Percentiles rank a stretch among this genome's conserved stretches.
phyloP scores from a whole-genome alignment of 768 basidiomycete genomes.

The Pulveroboletus ravenelii region DNA sequence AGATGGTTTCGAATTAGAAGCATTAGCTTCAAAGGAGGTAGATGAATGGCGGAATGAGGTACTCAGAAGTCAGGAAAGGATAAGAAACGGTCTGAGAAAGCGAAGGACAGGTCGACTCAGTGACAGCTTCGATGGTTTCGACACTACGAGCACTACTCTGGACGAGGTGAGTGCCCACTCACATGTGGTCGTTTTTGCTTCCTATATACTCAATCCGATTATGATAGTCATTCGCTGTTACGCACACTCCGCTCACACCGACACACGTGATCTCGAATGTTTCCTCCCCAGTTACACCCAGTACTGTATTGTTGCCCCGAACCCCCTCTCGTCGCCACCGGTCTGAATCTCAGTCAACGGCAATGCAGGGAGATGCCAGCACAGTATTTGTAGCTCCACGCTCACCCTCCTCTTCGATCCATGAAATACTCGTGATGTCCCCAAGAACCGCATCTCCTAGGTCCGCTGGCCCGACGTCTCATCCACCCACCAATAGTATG shows the following conservation, averaged over 20 bases:
- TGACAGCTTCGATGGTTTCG: constrained; percentile 11
- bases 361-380: constrained; percentile 2
- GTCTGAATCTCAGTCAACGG: constrained; percentile 17
- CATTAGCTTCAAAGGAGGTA: constrained; percentile 47
- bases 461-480: neutral
- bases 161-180: constrained; percentile 41
- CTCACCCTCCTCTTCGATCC: neutral
- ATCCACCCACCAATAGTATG: neutral
- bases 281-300: constrained; percentile 24
- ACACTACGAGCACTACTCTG: constrained; percentile 30
- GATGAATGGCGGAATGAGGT: constrained; percentile 49
- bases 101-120: constrained; percentile 2
- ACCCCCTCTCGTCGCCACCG: constrained; percentile 14
- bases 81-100: neutral
- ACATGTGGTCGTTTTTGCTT: neutral
- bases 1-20: constrained; percentile 43
- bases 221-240: constrained; percentile 42
- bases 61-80: constrained; percentile 26
- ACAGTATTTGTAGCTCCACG: neutral
- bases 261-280: constrained; percentile 45
- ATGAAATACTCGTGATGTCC: constrained; percentile 1
- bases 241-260: constrained; percentile 45
- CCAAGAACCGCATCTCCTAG: neutral
- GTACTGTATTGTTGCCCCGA: constrained; percentile 12
- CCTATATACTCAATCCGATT: neutral